A percentile compares a stretch with the other conserved stretches of the same genome.
These are phyloP conservation scores for Beauveria medogensis DNA, from an alignment of 2,329 filamentous ascomycete genomes.

Conservation along the genomic window DNA sequence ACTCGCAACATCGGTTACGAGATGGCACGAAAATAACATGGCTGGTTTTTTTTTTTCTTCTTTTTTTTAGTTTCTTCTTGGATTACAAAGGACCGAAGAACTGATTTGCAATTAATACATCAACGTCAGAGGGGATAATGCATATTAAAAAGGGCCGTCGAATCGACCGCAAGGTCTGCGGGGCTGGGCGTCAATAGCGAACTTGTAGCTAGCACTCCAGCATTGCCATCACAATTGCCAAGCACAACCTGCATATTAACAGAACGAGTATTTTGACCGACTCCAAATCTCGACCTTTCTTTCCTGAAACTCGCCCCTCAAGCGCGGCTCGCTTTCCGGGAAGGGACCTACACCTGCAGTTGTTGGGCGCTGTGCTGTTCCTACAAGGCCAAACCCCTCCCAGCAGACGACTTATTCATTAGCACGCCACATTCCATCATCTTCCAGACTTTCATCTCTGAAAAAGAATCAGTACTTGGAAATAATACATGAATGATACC, in stretches of 20 bases:
- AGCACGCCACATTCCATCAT: neutral
- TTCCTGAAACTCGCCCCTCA: neutral
- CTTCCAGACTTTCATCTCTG: neutral
- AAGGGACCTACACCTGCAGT: too few relatives aligned
- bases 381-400: neutral
- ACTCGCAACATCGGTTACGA: too few relatives aligned
- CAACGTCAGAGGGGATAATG: too few relatives aligned
- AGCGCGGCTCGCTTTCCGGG: neutral
- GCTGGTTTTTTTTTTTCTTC: too few relatives aligned
- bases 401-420: neutral
- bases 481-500: too few relatives aligned
- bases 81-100: too few relatives aligned
- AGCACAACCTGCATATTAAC: neutral
- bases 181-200: neutral
- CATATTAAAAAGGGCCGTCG: too few relatives aligned
- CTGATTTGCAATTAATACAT: too few relatives aligned
- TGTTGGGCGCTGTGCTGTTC: neutral
- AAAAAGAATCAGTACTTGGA: neutral
- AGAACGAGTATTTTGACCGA: too few relatives aligned
- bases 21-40: too few relatives aligned
- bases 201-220: neutral
- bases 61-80: too few relatives aligned
- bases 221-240: neutral
- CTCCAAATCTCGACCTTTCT: too few relatives aligned
- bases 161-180: neutral